These are phyloP conservation scores for Clitoria ternatea DNA, from an alignment of 306 rosid genomes.

Conservation along the genomic window DNA sequence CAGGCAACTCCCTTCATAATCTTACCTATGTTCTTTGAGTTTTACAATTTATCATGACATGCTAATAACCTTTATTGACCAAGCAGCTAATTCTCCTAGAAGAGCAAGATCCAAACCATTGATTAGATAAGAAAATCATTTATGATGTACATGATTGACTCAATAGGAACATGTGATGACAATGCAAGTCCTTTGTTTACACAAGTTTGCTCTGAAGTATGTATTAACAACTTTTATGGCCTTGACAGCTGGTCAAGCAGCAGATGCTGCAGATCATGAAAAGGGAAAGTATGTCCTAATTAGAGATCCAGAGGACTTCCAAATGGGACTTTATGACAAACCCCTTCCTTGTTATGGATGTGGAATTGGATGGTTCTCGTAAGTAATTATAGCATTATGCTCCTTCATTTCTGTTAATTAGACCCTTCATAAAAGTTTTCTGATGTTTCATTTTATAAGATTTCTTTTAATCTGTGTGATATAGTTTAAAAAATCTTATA, in stretches of 20 bases:
- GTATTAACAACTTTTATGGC: conserved; percentile 31
- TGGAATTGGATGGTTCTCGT: conserved; percentile 98
- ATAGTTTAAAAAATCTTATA: too few relatives aligned
- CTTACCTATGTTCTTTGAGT: not conserved
- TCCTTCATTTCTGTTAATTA: too few relatives aligned
- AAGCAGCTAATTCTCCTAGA: not conserved
- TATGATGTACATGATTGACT: not conserved
- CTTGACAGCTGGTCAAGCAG: conserved; percentile 61
- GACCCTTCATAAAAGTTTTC: too few relatives aligned
- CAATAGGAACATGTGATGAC: not conserved
- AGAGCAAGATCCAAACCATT: not conserved
- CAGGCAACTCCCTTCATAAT: not conserved
- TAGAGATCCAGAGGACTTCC: conserved; percentile 71
- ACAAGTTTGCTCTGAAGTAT: conserved; percentile 21
- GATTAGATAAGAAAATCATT: not conserved
- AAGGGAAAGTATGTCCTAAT: conserved; percentile 65
- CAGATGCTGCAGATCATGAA: conserved; percentile 45
- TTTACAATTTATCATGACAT: not conserved
- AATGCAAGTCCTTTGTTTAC: too few relatives aligned
- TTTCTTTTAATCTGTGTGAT: too few relatives aligned
- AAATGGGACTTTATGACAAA: conserved; percentile 70
- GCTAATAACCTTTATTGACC: not conserved
- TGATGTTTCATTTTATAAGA: too few relatives aligned
- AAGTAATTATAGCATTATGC: too few relatives aligned
- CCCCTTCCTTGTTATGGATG: conserved; percentile 96